Conservation (phyloP, 208 protist genomes). For the Wallacemonas sp. region DNA sequence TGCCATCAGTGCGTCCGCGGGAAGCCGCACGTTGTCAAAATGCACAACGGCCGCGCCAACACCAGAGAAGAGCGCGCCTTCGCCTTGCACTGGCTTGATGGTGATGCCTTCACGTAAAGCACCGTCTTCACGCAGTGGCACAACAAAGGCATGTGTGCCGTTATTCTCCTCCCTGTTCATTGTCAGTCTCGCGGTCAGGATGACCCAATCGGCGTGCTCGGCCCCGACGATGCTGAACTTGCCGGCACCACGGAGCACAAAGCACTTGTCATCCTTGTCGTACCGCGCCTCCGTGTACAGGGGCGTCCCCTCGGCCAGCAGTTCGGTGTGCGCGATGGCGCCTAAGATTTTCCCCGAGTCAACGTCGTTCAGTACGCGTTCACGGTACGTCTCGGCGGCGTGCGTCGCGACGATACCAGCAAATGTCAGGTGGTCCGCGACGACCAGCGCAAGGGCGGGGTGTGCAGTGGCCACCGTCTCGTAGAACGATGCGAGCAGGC, state of each 20-base stretch:
- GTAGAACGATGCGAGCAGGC: conserved; percentile 65
- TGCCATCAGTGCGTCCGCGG: conserved; percentile 52
- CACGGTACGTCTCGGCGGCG: conserved; percentile 40
- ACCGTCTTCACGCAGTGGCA: conserved; percentile 65
- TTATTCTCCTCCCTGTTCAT: conserved; percentile 78
- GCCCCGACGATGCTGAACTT: conserved; percentile 85
- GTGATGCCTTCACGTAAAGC: conserved; percentile 43
- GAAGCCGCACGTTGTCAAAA: conserved; percentile 75
- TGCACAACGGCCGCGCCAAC: conserved; percentile 70
- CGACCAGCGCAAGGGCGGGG: conserved; percentile 59
- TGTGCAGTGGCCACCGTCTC: conserved; percentile 73
- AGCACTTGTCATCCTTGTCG: conserved; percentile 71
- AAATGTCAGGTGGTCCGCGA: conserved; percentile 87
- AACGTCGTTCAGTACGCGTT: conserved; percentile 53
- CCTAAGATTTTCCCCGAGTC: conserved; percentile 65
- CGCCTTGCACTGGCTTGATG: conserved; percentile 48
- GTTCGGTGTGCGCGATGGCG: conserved; percentile 71
- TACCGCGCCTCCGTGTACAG: conserved; percentile 87
- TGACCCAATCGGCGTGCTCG: conserved; percentile 72
- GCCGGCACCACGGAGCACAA: conserved; percentile 77
- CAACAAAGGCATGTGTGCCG: conserved; percentile 73
- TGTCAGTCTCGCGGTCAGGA: conserved; percentile 82
- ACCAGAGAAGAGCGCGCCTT: conserved; percentile 44
- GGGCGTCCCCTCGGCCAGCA: conserved; percentile 71
- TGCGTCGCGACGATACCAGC: conserved; percentile 75